Percentiles rank a stretch among this genome's conserved stretches.
Conservation (phyloP, 176 grass and related monocot genomes). For the Luzula sylvatica region DNA sequence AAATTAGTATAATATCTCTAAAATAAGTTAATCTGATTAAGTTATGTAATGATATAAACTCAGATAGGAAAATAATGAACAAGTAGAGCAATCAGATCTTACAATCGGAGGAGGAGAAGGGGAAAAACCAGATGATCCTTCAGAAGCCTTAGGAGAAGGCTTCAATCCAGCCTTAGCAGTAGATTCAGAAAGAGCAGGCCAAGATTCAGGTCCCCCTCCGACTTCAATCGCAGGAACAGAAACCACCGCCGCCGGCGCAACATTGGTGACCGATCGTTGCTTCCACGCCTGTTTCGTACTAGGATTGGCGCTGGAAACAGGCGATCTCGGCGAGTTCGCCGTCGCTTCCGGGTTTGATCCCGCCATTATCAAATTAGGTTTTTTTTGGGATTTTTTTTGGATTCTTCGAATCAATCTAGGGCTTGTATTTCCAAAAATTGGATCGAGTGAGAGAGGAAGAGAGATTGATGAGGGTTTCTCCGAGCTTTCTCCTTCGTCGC, state of each 20-base stretch:
- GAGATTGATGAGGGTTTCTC: background rate
- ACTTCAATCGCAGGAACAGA: conserved; percentile 28
- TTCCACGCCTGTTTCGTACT: conserved; percentile 26
- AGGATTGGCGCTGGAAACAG: conserved; percentile 18
- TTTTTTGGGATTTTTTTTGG: background rate
- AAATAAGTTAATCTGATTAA: too few species aligned
- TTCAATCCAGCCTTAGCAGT: conserved; percentile 25
- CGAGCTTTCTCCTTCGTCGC: conserved; percentile 10
- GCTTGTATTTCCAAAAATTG: conserved; percentile 24
- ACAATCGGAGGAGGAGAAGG: conserved; percentile 26
- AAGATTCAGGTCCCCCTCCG: conserved; percentile 51
- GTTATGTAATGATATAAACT: too few species aligned
- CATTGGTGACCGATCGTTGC: conserved; percentile 34
- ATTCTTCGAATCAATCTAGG: background rate
- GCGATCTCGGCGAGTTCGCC: conserved; percentile 17
- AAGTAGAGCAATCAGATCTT: conserved; percentile 16
- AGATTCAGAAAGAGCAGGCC: conserved; percentile 74
- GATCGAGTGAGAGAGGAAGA: conserved; percentile 23
- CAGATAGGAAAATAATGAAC: too few species aligned
- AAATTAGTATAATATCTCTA: background rate
- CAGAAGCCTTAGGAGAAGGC: conserved; percentile 32
- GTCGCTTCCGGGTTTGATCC: conserved; percentile 32
- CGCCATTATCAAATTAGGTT: conserved; percentile 23
- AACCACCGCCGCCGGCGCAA: conserved; percentile 19
- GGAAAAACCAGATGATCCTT: conserved; percentile 6